Evolutionary conservation across 2,329 filamentous ascomycete genomes (phyloP), one percentile per base, ranked within the genome.

Genomic region (Colletotrichum higginsianum): DNA sequence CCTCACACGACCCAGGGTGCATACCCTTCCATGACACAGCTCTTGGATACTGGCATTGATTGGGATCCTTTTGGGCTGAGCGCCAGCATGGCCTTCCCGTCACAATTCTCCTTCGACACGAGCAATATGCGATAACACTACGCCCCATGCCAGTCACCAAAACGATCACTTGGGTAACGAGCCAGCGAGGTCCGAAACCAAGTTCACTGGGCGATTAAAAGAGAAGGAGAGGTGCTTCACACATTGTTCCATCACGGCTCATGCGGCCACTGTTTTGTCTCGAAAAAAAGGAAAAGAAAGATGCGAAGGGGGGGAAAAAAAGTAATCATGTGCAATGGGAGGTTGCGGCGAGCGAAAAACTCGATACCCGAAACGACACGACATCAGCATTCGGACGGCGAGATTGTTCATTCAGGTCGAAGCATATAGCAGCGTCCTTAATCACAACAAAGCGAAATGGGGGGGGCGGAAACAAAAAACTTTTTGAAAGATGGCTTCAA

Each of bases 51-150:
- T 21, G 94, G 95, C 83, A 86, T 97, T 60, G 95, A 98, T 79
- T 94, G 95, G 82, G 95, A 98, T 81, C 96, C 96, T 0, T 98
- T 98, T 78, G 95, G 95, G 15, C 86, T 98, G 63, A 96, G 93
- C 71, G 95, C 95, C 46, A 97, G 94, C 83, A 98, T 98, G 96
- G 94, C 96, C 75, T 98, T 98, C 78, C 95, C 95, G 13, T 93
- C 92, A 2, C 93, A 94, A 67, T 96, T 95, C 81, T 90, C 91
- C 62, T 94, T 94, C 79, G 90, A 92, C 73, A 89, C 89, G 61
- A 85, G 87, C 79, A 89, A 88, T 75, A 87, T 85, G 80, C 79
- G 83, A 74, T 85, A 81, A 47, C 57, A 46, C 35, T 50, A 50
- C 47, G 64, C 53, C 71, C 58, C 30, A 38, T 16, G 42, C 35